phyloP scores from a whole-genome alignment of 2,329 filamentous ascomycete genomes.

The Cercospora berteroae region DNA sequence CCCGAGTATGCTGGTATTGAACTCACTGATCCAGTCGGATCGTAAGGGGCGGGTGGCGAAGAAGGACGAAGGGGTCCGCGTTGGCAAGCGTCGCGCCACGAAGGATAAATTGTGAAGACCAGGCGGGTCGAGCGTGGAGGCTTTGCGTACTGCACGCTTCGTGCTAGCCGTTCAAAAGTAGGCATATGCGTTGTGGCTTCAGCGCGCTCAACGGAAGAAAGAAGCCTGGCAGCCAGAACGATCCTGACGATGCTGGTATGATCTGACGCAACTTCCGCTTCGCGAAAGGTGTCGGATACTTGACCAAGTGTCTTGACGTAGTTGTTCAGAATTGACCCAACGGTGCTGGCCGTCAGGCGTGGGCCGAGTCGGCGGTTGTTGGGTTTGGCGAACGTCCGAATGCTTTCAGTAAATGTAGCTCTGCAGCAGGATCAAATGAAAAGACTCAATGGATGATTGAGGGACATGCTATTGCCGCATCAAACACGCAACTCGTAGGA shows the following conservation, averaged over 20 bases:
- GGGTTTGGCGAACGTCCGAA: neutral
- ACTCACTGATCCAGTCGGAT: neutral
- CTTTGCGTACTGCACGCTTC: neutral
- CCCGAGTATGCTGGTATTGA: neutral
- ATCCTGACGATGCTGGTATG: neutral
- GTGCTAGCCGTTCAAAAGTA: neutral
- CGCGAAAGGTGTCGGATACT: neutral
- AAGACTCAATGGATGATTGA: neutral
- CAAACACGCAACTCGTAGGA: neutral
- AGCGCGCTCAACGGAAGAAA: neutral
- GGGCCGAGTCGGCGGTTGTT: neutral
- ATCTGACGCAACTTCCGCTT: neutral
- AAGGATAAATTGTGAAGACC: neutral
- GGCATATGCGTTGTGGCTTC: neutral
- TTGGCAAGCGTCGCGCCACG: neutral
- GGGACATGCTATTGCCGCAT: neutral
- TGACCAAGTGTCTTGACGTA: neutral
- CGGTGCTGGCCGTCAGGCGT: neutral
- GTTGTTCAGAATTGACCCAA: neutral
- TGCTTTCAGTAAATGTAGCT: neutral
- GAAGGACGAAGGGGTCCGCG: too few relatives aligned
- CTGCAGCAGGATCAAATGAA: neutral
- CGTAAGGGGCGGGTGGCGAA: neutral
- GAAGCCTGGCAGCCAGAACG: neutral
- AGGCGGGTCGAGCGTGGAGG: neutral